Evolutionary conservation across 2,329 filamentous ascomycete genomes (phyloP).

Genomic region (Ilyonectria destructans): DNA sequence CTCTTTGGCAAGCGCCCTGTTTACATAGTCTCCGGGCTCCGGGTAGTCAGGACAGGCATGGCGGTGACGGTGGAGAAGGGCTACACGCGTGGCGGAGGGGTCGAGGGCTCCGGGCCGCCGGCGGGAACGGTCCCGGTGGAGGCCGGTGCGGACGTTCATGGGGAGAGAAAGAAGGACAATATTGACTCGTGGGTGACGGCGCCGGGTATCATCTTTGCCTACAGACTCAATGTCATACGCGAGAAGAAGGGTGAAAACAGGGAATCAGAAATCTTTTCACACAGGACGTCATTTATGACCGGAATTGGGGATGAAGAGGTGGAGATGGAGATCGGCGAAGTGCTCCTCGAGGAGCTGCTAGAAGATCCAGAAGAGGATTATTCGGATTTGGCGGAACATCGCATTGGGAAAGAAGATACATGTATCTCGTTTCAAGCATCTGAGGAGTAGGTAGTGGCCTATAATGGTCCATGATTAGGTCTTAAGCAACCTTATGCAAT

Average conservation of each 20-base stretch:
- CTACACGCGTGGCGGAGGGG: background rate
- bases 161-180: background rate
- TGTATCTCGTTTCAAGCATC: too few species aligned
- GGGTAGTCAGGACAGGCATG: background rate
- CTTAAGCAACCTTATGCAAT: too few species aligned
- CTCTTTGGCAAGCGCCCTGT: constrained; percentile 11
- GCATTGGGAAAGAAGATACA: too few species aligned
- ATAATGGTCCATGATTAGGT: too few species aligned
- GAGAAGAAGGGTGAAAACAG: too few species aligned
- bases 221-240: constrained; percentile 11
- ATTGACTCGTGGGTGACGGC: constrained; percentile 2
- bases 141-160: background rate
- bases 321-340: constrained; percentile 9
- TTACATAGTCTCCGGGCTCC: constrained; percentile 8
- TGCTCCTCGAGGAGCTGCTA: background rate
- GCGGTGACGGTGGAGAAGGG: constrained; percentile 9
- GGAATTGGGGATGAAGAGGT: constrained; percentile 5
- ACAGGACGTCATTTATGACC: background rate
- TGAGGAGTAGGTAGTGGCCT: too few species aligned
- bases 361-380: constrained; percentile 1
- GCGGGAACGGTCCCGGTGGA: constrained; percentile 6
- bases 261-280: constrained; percentile 7
- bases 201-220: constrained; percentile 8
- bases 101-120: constrained; percentile 1
- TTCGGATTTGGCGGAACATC: too few species aligned